Conservation (phyloP, 2,329 filamentous ascomycete species). For the Paracoccidioides lutzii region DNA sequence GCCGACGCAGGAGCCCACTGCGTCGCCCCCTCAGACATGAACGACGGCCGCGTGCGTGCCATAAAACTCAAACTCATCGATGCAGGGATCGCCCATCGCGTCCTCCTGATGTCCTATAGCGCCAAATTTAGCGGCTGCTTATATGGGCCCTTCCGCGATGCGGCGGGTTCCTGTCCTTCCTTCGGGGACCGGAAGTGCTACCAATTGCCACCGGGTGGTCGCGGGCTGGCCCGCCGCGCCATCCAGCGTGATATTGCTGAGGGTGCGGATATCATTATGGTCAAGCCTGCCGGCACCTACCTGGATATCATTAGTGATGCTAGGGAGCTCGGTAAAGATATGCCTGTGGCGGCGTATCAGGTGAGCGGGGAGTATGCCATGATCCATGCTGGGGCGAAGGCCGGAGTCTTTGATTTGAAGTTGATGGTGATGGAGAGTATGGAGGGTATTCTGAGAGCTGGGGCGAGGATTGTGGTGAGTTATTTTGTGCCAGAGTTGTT, state of each 20-base stretch:
- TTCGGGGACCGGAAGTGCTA: conserved; percentile 96
- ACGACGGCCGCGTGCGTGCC: conserved; percentile 89
- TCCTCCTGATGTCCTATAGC: conserved; percentile 92
- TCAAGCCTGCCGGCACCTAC: conserved; percentile 92
- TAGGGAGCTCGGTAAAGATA: conserved; percentile 80
- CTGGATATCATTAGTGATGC: conserved; percentile 96
- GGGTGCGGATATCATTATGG: conserved; percentile 97
- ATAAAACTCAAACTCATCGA: conserved; percentile 98
- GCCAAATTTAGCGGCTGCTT: conserved; percentile 95
- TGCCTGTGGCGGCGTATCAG: conserved; percentile 91
- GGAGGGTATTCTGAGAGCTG: conserved; percentile 82
- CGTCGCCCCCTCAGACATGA: conserved; percentile 97
- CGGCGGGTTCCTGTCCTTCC: conserved; percentile 76
- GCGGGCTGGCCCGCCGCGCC: conserved; percentile 79
- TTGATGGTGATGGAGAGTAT: conserved; percentile 90
- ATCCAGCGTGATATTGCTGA: conserved; percentile 83
- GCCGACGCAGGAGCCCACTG: conserved; percentile 93
- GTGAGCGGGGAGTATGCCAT: conserved; percentile 96
- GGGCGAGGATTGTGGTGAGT: conserved; percentile 81
- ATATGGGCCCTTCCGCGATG: conserved; percentile 94
- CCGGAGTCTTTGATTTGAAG: conserved; percentile 90
- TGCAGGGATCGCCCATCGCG: conserved; percentile 79
- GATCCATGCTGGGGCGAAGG: conserved; percentile 92
- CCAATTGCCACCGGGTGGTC: conserved; percentile 83
- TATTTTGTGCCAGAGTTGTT: conserved; percentile 81